Conservation (phyloP, 2,329 filamentous ascomycete species). For the Lasiodiplodia hormozganensis region DNA sequence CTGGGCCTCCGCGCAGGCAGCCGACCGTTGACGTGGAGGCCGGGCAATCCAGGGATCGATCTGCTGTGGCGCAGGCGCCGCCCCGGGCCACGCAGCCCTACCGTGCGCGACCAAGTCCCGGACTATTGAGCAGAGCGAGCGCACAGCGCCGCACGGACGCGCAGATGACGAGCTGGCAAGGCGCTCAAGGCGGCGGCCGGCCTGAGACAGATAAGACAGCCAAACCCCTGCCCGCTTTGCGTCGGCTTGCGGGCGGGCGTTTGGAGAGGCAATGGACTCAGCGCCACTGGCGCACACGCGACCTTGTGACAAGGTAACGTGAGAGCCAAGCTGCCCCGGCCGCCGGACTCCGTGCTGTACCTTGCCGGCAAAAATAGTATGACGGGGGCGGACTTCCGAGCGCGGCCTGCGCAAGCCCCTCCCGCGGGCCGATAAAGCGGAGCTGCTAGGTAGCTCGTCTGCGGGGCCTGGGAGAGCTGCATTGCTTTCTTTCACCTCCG, state of each 20-base stretch:
- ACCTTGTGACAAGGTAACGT: conserved; percentile 27
- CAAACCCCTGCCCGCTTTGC: conserved; percentile 10
- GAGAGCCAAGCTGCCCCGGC: neutral
- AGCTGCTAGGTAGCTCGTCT: conserved; percentile 17
- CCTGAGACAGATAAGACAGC: conserved; percentile 16
- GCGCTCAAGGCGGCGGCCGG: neutral
- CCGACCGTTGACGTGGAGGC: conserved; percentile 18
- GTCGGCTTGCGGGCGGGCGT: conserved; percentile 11
- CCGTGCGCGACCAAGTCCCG: neutral
- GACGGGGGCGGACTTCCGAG: conserved; percentile 5
- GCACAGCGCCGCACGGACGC: neutral
- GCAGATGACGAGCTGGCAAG: neutral
- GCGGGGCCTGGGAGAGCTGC: conserved; percentile 13
- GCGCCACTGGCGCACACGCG: conserved; percentile 13
- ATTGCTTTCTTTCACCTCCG: conserved; percentile 24
- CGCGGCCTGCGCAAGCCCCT: conserved; percentile 21
- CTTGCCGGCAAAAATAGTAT: conserved; percentile 15
- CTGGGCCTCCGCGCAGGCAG: neutral
- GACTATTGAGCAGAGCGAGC: neutral
- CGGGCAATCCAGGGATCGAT: conserved; percentile 11
- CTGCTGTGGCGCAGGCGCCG: neutral
- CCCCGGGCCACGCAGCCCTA: conserved; percentile 12
- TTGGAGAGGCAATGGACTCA: neutral
- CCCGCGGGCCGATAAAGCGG: conserved; percentile 24
- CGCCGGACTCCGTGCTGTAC: conserved; percentile 17